Base-by-base conservation (phyloP, 768 basidiomycete species). In the Lactarius vividus region DNA sequence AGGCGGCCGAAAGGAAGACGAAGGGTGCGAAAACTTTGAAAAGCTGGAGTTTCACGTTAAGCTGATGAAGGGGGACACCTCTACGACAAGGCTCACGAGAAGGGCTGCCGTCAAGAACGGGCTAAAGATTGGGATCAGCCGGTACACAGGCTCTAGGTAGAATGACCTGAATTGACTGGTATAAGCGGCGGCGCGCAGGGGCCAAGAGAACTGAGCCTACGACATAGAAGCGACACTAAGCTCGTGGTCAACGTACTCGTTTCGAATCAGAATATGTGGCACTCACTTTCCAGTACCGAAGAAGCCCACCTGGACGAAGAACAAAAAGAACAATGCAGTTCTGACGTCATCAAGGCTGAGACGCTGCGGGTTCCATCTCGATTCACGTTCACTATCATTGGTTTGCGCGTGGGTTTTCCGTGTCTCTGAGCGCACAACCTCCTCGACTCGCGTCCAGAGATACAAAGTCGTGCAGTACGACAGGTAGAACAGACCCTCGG, bases 1-100 rank as follows among this genome's bases (percentile, higher is more conserved):
- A 88, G 31, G 78, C 80, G 4, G 85, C 83, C 0, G 92, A 85
- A 28, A 95, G 80, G 33, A 92, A 85, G 42, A 92, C 78, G 72
- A 92, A 95, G 53, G 93, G 92, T 0, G 84, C 84, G 10, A 95
- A 73, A 63, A 94, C 89, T 74, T 95, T 94, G 82, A 88, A 92
- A 56, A 92, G 77, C 88, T 92, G 67, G 1, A 56, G 5, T 1
- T 46, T 9, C 8, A 39, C 1, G 6, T 37, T 33, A 18, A 60
- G 44, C 33, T 4, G 15, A 15, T 23, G 10, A 8, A 57, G n/a
- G 16, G 46, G 35, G 8, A 39, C 28, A 33, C 54, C 20, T 23
- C 23, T 4, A 39, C 2, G 59, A n/a, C 11, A 28, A 52, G 28
- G 72, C 80, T n/a, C 61, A 90, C 89, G 68, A 93, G 76, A 26